These are phyloP conservation scores for Tubosaeta sp. DNA, from an alignment of 768 basidiomycete species.

Conservation along the genomic window DNA sequence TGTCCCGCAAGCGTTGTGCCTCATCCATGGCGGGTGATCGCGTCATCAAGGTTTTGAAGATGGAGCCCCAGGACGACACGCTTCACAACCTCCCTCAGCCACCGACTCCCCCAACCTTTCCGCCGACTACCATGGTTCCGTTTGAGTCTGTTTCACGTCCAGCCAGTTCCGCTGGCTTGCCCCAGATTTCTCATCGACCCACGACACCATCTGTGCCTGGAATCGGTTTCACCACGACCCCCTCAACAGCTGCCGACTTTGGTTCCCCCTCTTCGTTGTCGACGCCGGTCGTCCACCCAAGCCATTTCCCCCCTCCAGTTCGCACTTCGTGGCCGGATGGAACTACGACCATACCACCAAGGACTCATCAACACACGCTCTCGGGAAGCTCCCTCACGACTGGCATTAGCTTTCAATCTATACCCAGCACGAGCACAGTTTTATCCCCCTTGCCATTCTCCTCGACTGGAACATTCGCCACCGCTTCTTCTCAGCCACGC, in stretches of 20 bases:
- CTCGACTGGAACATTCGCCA: conserved; percentile 29
- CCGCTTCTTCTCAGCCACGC: conserved; percentile 24
- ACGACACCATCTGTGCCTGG: conserved; percentile 12
- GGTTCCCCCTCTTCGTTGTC: conserved; percentile 20
- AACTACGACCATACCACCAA: conserved; percentile 23
- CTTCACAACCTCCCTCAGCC: conserved; percentile 24
- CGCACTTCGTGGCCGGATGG: conserved; percentile 31
- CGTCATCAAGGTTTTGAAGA: conserved; percentile 44
- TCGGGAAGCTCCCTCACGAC: conserved; percentile 27
- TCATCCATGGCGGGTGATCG: conserved; percentile 45
- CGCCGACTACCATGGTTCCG: conserved; percentile 21
- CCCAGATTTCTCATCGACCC: conserved; percentile 21
- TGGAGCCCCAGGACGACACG: conserved; percentile 44
- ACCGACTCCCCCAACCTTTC: conserved; percentile 21
- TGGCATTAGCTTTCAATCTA: conserved; percentile 28
- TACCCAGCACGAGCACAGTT: conserved; percentile 29
- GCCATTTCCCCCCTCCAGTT: conserved; percentile 23
- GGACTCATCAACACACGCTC: conserved; percentile 31
- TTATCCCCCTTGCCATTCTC: conserved; percentile 30
- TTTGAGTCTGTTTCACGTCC: conserved; percentile 33
- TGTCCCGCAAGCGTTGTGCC: conserved; percentile 49
- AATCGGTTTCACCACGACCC: conserved; percentile 17
- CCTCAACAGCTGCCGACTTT: conserved; percentile 22
- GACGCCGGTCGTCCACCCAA: conserved; percentile 18
- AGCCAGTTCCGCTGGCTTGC: conserved; percentile 28